Evolutionary conservation across 225 moss, liverwort and hornwort genomes (phyloP).

Genomic region (Sphagnum tenellum): DNA sequence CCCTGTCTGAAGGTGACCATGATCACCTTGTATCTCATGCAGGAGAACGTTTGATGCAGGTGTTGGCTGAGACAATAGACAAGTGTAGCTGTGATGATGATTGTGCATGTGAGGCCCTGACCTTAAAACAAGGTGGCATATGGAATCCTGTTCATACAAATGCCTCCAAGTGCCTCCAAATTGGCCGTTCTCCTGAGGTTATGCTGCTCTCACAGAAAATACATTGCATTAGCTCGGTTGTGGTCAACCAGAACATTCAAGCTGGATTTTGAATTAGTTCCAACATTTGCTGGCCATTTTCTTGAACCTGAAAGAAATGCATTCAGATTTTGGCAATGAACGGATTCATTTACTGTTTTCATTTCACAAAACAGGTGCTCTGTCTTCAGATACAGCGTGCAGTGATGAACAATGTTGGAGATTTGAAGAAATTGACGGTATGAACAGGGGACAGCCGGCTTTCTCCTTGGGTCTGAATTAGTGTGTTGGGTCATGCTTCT

Average conservation of each 20-base stretch:
- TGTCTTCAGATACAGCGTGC: slow-evolving; percentile 94
- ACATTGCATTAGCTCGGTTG: too few relatives aligned
- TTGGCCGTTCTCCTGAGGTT: slow-evolving; percentile 89
- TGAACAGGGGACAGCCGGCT: not conserved
- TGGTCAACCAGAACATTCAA: too few relatives aligned
- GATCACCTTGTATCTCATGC: not conserved
- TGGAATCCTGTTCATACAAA: slow-evolving; percentile 68
- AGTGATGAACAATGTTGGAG: slow-evolving; percentile 51
- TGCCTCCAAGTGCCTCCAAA: slow-evolving; percentile 72
- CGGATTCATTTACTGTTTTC: too few relatives aligned
- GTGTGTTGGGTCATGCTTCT: too few relatives aligned
- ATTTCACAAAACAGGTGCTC: slow-evolving; percentile 34
- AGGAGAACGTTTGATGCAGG: slow-evolving; percentile 24
- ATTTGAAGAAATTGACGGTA: slow-evolving; percentile 74
- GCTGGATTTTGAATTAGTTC: too few relatives aligned
- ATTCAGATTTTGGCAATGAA: too few relatives aligned
- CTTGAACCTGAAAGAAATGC: too few relatives aligned
- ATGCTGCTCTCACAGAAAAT: too few relatives aligned
- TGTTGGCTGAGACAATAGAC: slow-evolving; percentile 40
- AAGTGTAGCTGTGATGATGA: slow-evolving; percentile 84
- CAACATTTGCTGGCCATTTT: too few relatives aligned
- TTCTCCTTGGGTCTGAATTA: not conserved
- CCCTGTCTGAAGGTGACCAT: not conserved
- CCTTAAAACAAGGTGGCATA: slow-evolving; percentile 52
- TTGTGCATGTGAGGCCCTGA: slow-evolving; percentile 67